Conservation (phyloP, 768 basidiomycete species). For the Tulasnella sp. region DNA sequence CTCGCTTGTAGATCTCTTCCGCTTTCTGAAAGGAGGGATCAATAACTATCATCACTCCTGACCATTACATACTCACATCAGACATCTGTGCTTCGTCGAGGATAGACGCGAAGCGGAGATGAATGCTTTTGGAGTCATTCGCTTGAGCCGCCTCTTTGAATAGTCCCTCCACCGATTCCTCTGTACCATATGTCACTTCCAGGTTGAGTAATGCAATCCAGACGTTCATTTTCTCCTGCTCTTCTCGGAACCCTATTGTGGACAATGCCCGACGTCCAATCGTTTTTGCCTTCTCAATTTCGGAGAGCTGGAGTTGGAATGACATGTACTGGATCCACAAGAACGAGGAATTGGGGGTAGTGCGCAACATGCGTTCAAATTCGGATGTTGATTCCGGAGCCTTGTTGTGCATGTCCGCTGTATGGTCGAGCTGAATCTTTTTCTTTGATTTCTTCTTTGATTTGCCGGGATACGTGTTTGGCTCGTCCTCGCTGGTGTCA, state of each 20-base stretch:
- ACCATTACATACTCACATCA: slow-evolving; percentile 37
- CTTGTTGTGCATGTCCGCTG: slow-evolving; percentile 75
- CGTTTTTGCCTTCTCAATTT: slow-evolving; percentile 86
- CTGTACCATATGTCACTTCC: slow-evolving; percentile 85
- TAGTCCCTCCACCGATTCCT: slow-evolving; percentile 57
- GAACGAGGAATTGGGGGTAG: slow-evolving; percentile 93
- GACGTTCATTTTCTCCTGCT: slow-evolving; percentile 88
- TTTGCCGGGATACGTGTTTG: slow-evolving; percentile 21
- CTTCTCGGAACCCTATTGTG: slow-evolving; percentile 90
- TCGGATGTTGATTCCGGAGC: slow-evolving; percentile 84
- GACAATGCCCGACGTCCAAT: slow-evolving; percentile 72
- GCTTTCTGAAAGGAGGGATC: slow-evolving; percentile 46
- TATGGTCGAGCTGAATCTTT: slow-evolving; percentile 66
- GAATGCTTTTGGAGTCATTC: slow-evolving; percentile 86
- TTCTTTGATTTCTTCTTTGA: slow-evolving; percentile 48
- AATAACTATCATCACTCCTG: not conserved
- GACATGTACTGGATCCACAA: slow-evolving; percentile 99
- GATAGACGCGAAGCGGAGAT: slow-evolving; percentile 73
- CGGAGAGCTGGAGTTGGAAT: slow-evolving; percentile 92
- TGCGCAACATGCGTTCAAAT: slow-evolving; percentile 84
- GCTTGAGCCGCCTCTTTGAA: slow-evolving; percentile 84
- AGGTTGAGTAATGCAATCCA: slow-evolving; percentile 95
- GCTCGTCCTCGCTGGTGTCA: slow-evolving; percentile 29
- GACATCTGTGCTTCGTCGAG: slow-evolving; percentile 71
- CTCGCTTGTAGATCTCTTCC: slow-evolving; percentile 80